Evolutionary conservation across 2,329 filamentous ascomycete genomes (phyloP), one percentile per base, ranked within the genome.

Genomic region (Verticillium zaregamsianum): DNA sequence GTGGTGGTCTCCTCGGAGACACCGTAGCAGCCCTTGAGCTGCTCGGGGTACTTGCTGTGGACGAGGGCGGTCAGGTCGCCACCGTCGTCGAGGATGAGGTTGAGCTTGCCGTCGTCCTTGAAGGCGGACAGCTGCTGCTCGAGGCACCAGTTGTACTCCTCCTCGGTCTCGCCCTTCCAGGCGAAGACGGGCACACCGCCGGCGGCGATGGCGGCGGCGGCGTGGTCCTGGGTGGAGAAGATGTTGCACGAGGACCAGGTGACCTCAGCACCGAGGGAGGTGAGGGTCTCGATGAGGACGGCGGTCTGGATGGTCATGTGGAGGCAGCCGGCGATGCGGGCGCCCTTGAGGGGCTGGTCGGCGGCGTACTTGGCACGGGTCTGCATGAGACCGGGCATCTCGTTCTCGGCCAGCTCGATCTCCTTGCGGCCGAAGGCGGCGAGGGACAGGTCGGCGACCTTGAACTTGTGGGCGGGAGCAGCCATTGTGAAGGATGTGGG

Each of bases 231-330:
- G 72, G 94, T 98, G 78, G 91, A 95, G 90, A 97, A 99, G 82
- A 99, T 98, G 88, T 99, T 98, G 90, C 95, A 99, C 72, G 91
- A 95, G 65, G 94, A 91, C 95, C 95, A 98, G 77, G 95, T 99
- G 73, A 98, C 91, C 87, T 98, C 95, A 73, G 95, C 95, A 82
- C 95, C 95, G 73, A 99, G 92, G 70, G 90, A 84, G 74, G 86
- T 91, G 76, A 99, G 89, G 69, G 95, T 99, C 89, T 99, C 95
- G 80, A 99, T 99, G 74, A 99, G 90, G 76, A 99, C 95, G 72
- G 95, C 95, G 68, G 95, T 99, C 86, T 99, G 95, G 83, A 99
- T 98, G 78, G 95, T 98, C 94, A 97, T 97, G 90, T 97, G 93
- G 78, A 98, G 85, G 83, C 95, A 98, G 76, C 95, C 95, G 72